A percentile compares a stretch with the other conserved stretches of the same genome.
Evolutionary conservation across 306 rosid genomes (phyloP).

Genomic region (Sindora glabra): DNA sequence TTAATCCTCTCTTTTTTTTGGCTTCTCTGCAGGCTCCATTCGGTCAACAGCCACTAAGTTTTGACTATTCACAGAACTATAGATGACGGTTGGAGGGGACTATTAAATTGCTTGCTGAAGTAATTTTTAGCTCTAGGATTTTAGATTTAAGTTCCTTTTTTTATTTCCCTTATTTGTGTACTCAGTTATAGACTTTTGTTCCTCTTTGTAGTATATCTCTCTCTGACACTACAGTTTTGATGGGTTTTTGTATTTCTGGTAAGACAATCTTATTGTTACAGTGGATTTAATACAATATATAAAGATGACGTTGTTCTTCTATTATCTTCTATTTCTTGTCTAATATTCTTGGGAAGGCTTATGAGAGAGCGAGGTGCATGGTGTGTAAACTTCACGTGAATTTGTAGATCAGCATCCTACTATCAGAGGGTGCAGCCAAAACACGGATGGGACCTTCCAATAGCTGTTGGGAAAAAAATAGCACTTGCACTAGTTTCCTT

Average conservation of each 20-base stretch:
- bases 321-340: not conserved
- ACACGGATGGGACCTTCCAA: no score
- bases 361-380: no score
- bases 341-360: no score
- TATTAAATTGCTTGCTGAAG: slow-evolving; percentile 24
- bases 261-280: slow-evolving; percentile 16
- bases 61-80: slow-evolving; percentile 80
- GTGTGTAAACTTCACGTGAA: no score
- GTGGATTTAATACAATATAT: slow-evolving; percentile 15
- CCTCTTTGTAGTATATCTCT: slow-evolving; percentile 23
- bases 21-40: slow-evolving; percentile 70
- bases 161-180: not conserved
- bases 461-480: no score
- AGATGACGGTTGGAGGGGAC: slow-evolving; percentile 16
- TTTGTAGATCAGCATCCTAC: no score
- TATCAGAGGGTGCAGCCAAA: no score
- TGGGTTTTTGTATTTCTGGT: not conserved
- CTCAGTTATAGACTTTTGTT: slow-evolving; percentile 31
- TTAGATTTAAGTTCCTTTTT: slow-evolving; percentile 21
- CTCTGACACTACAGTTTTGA: slow-evolving; percentile 21
- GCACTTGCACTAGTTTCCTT: no score
- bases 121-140: slow-evolving; percentile 23
- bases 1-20: not conserved
- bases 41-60: slow-evolving; percentile 83
- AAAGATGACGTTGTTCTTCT: not conserved